Evolutionary conservation across 768 basidiomycete genomes (phyloP).

Genomic region (Xerocomellus chrysenteron): DNA sequence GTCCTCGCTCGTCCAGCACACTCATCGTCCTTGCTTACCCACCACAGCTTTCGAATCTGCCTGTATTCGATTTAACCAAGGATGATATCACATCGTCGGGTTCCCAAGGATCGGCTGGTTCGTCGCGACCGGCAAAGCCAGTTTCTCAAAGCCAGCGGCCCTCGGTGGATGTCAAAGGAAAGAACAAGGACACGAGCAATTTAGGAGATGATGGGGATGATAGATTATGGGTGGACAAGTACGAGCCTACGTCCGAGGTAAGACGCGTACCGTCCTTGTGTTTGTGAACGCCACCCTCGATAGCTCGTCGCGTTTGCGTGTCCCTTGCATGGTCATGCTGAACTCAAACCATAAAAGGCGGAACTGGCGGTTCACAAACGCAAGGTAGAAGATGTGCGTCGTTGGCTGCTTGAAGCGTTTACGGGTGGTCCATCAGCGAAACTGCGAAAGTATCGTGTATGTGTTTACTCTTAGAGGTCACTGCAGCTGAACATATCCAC

Average conservation of each 20-base stretch:
- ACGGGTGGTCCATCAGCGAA: constrained; percentile 63
- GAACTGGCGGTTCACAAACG: constrained; percentile 77
- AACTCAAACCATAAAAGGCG: constrained; percentile 39
- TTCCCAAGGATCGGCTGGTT: constrained; percentile 1
- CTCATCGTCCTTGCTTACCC: neutral
- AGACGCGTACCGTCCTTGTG: constrained; percentile 9
- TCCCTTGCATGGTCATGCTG: neutral
- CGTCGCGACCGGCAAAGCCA: constrained; percentile 1
- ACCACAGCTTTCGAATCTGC: constrained; percentile 21
- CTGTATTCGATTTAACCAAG: constrained; percentile 22
- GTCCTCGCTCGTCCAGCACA: neutral
- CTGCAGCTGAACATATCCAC: neutral
- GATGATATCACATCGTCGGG: constrained; percentile 10
- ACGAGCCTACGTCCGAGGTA: constrained; percentile 61
- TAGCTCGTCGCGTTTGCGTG: neutral
- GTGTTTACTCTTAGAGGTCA: constrained; percentile 22
- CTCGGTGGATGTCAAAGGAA: constrained; percentile 23
- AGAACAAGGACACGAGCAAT: constrained; percentile 13
- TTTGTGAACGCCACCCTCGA: neutral
- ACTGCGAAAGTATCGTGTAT: constrained; percentile 71
- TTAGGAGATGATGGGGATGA: constrained; percentile 30
- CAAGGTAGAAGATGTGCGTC: constrained; percentile 75
- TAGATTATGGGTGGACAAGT: constrained; percentile 60
- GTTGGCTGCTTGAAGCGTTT: constrained; percentile 74
- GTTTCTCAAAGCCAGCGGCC: neutral